Base-by-base conservation (phyloP, 2,329 filamentous ascomycete species). In the Beauveria sp. region DNA sequence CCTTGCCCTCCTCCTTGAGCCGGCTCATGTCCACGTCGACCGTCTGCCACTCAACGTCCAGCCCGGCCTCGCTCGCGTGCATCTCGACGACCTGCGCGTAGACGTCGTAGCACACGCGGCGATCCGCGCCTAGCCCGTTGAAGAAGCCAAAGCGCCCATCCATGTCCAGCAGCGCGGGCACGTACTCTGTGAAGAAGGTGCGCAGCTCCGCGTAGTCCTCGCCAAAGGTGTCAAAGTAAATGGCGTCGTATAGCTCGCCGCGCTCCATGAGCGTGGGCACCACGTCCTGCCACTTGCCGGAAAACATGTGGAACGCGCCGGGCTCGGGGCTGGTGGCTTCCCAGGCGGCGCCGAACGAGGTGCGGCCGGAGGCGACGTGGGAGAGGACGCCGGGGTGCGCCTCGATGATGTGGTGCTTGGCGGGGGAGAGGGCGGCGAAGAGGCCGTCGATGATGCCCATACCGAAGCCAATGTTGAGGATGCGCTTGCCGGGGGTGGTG, bases 171-270 rank as follows among this genome's bases (percentile, higher is more conserved):
- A 98, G 74, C 0, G 86, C 88, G 38, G 95, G 90, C 12, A 98
- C 87, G 67, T 89, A 86, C 72, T 98, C 95, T 2, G 84, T 88
- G 72, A 98, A 96, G 77, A 98, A 97, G 63, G 86, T 81, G 52
- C 88, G 88, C 30, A 98, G 84, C 72, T 93, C 90, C 2, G 81
- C 79, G 74, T 98, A 99, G 65, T 95, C 90, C 76, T 99, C 95
- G 7, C 92, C 95, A 73, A 98, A 98, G 0, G 95, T 99, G 71
- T 99, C 95, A 70, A 97, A 98, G 78, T 98, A 99, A 67, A 99
- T 91, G 30, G 88, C 90, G 70, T 96, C 90, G 70, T 93, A 93
- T 14, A 86, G 77, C 68, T 88, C 82, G 10, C 88, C 89, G 46
- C 85, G 76, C 63, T 85, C 83, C 1, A 93, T 76, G 8, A 96